phyloP scores from a whole-genome alignment of 352 stramenopile species.

The Halophytophthora polymorphica region DNA sequence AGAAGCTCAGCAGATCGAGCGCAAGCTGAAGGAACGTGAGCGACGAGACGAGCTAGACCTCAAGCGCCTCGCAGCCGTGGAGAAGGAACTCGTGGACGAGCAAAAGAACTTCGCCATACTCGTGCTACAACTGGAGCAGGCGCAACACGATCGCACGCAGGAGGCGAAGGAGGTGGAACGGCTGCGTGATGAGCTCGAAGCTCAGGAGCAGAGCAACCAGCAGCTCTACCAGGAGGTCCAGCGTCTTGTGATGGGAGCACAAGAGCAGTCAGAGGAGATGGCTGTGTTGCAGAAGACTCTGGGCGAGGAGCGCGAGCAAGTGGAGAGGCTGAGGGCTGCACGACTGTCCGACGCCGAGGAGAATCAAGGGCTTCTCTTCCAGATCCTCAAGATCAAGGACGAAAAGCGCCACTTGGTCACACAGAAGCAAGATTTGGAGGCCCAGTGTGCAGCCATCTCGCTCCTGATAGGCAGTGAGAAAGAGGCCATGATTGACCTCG shows the following conservation, averaged over 20 bases:
- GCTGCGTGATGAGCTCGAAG: background rate
- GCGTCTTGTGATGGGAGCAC: slow-evolving; percentile 20
- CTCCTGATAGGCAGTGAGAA: slow-evolving; percentile 49
- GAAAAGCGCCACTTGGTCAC: slow-evolving; percentile 29
- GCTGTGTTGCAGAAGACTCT: slow-evolving; percentile 44
- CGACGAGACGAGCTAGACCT: slow-evolving; percentile 31
- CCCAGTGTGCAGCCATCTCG: slow-evolving; percentile 15
- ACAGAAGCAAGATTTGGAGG: slow-evolving; percentile 30
- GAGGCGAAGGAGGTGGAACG: slow-evolving; percentile 5
- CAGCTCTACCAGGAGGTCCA: slow-evolving; percentile 12
- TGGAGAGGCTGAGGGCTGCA: slow-evolving; percentile 17
- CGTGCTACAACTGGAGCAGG: slow-evolving; percentile 55
- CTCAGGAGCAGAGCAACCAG: slow-evolving; percentile 6
- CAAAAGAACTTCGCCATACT: slow-evolving; percentile 68
- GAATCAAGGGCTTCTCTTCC: slow-evolving; percentile 39
- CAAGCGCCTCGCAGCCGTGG: slow-evolving; percentile 57
- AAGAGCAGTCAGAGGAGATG: slow-evolving; percentile 54
- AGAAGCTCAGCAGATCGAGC: slow-evolving; percentile 25
- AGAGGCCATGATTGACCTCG: slow-evolving; percentile 49
- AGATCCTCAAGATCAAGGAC: slow-evolving; percentile 52
- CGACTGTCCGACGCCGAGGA: slow-evolving; percentile 29
- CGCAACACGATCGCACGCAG: slow-evolving; percentile 20
- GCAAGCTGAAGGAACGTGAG: slow-evolving; percentile 23
- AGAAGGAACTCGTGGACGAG: slow-evolving; percentile 64
- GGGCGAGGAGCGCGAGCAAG: slow-evolving; percentile 29